A percentile compares a stretch with the other conserved stretches of the same genome.
phyloP scores from a whole-genome alignment of 2,329 filamentous ascomycete species.

The Raffaelea ambrosiae region DNA sequence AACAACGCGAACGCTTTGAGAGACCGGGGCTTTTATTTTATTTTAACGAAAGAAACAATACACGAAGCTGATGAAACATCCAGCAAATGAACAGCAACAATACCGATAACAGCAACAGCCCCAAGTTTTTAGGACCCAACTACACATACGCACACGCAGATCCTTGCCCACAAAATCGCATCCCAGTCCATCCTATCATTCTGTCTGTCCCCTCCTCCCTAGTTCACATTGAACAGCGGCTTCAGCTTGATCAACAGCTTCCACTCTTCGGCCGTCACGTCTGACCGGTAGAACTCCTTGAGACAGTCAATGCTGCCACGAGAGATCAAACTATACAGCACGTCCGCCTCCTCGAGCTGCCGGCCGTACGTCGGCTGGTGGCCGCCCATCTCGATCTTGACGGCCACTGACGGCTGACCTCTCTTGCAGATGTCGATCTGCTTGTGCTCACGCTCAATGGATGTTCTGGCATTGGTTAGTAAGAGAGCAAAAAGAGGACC shows the following conservation, averaged over 20 bases:
- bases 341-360: constrained; percentile 87
- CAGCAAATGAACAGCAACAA: background rate
- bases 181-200: too few relatives aligned
- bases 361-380: constrained; percentile 92
- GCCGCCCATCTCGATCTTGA: constrained; percentile 92
- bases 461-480: constrained; percentile 52
- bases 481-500: constrained; percentile 5
- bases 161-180: too few relatives aligned
- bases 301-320: constrained; percentile 85
- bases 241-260: constrained; percentile 90
- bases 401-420: constrained; percentile 90
- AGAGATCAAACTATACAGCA: constrained; percentile 79
- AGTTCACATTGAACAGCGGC: constrained; percentile 81
- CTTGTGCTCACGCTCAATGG: constrained; percentile 97
- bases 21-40: too few relatives aligned
- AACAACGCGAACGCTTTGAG: too few relatives aligned
- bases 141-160: too few relatives aligned
- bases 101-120: background rate
- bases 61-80: too few relatives aligned
- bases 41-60: too few relatives aligned
- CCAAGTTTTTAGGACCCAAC: too few relatives aligned
- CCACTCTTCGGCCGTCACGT: constrained; percentile 92
- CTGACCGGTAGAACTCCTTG: constrained; percentile 88
- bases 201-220: constrained; percentile 14
- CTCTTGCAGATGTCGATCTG: constrained; percentile 86